Base-by-base conservation (phyloP, 495 filamentous ascomycete species). In the Penicillium roqueforti region DNA sequence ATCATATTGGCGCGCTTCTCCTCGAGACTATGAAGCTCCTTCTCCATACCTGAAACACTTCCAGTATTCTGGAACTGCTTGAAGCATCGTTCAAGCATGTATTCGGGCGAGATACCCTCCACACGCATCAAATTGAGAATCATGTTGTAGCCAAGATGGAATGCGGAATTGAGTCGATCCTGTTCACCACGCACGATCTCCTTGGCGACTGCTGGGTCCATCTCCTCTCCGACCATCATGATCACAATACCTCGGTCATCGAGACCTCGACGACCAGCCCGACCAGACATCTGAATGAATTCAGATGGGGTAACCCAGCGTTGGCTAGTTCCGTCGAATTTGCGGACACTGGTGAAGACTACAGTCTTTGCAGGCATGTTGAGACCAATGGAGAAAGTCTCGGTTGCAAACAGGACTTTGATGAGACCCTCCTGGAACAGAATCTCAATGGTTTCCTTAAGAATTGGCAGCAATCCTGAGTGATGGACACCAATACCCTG, bases 351-450 rank as follows among this genome's bases (percentile, higher is more conserved):
- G 1, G 95, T 97, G 70, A 98, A 98, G 38, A 98, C 92, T 14
- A 98, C 93, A 6, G 93, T 98, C 72, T 96, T 96, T 25, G 95
- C 93, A 58, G 93, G 93, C 93, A 98, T 98, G 76, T 98, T 98
- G 38, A 98, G 75, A 46, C 93, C 93, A 61, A 97, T 97, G 13
- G 93, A 98, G 75, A 98, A 98, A 0, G 93, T 98, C 68, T 98
- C 93, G 8, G 93, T 98, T 0, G 93, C 93, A 60, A 98, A 98
- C 0, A 98, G 77, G 25, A 96, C 93, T 67, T 98, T 98, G 73
- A 98, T 96, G 46, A 98, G 78, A 53, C 91, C 90, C 69, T 98
- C 93, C 67, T 98, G 93, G 80, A 98, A 98, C 31, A 98, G 76
- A 68, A 98, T 97, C 71, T 98, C 93, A 62, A 98, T 97, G 4